A percentile compares a stretch with the other conserved stretches of the same genome.
These are phyloP conservation scores for Thraustochytrium aureum DNA, from an alignment of 352 stramenopile genomes.

Conservation along the genomic window DNA sequence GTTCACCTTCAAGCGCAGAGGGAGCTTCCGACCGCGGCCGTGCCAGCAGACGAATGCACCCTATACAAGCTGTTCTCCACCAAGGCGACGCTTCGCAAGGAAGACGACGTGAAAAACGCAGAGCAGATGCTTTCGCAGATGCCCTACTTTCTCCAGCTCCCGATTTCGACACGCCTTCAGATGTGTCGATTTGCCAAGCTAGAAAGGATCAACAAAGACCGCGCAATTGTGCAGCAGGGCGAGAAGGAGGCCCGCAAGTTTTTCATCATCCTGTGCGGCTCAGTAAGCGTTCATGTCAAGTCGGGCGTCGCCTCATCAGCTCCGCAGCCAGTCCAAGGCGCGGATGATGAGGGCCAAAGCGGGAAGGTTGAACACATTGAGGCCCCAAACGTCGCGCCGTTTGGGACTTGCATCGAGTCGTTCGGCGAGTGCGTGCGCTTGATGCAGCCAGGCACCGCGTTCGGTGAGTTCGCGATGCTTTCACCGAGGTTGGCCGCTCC, in stretches of 20 bases:
- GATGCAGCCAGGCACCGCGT: background rate
- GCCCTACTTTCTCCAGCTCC: conserved; percentile 25
- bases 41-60: too few relatives aligned
- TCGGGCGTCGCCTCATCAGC: background rate
- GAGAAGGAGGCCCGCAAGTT: conserved; percentile 16
- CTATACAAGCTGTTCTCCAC: background rate
- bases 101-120: background rate
- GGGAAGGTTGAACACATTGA: too few relatives aligned
- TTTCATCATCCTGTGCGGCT: conserved; percentile 41
- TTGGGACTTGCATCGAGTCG: background rate
- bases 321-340: too few relatives aligned
- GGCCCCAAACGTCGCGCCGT: too few relatives aligned
- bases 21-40: too few relatives aligned
- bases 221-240: conserved; percentile 19
- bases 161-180: background rate
- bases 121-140: background rate
- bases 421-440: conserved; percentile 15
- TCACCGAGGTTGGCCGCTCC: background rate
- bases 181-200: conserved; percentile 23
- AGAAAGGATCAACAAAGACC: background rate
- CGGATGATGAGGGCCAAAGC: too few relatives aligned
- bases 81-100: background rate
- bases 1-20: too few relatives aligned
- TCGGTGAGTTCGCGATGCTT: conserved; percentile 33
- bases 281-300: background rate